These are phyloP conservation scores for Pestalotiopsis sp. DNA, from an alignment of 2,329 filamentous ascomycete genomes.

Conservation along the genomic window DNA sequence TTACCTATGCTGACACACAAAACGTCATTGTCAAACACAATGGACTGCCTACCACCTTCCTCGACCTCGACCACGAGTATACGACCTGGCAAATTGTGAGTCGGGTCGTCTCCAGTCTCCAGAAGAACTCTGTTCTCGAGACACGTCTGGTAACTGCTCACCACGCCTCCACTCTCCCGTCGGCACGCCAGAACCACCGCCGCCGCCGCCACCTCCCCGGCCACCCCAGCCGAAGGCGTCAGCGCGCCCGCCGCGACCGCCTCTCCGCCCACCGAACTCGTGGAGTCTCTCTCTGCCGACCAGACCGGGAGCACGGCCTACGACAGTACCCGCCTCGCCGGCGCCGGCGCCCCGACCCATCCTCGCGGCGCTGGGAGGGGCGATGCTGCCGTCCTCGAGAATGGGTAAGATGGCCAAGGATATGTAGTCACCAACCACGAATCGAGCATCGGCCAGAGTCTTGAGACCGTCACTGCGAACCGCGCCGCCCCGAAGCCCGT, in stretches of 20 bases:
- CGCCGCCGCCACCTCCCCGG: background rate
- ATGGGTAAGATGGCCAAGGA: conserved; percentile 81
- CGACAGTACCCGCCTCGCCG: conserved; percentile 34
- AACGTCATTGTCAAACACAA: background rate
- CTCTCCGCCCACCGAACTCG: background rate
- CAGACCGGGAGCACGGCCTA: conserved; percentile 22
- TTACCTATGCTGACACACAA: background rate
- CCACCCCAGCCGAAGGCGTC: conserved; percentile 7
- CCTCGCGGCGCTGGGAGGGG: conserved; percentile 58
- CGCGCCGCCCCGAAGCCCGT: background rate
- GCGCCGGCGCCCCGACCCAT: conserved; percentile 43
- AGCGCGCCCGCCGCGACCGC: background rate
- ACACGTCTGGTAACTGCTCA: conserved; percentile 1
- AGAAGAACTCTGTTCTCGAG: background rate
- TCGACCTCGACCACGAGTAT: background rate
- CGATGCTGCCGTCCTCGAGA: conserved; percentile 72
- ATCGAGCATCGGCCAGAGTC: conserved; percentile 75
- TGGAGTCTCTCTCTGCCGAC: background rate
- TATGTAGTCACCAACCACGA: conserved; percentile 88
- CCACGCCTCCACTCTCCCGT: conserved; percentile 13
- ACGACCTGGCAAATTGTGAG: background rate
- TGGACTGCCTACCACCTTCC: background rate
- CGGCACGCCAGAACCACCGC: conserved; percentile 3
- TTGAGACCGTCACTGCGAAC: conserved; percentile 52
- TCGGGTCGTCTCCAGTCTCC: conserved; percentile 12